Evolutionary conservation across 352 stramenopile genomes (phyloP), one percentile per base, ranked within the genome.

Genomic region (Pseudoperonospora humuli): DNA sequence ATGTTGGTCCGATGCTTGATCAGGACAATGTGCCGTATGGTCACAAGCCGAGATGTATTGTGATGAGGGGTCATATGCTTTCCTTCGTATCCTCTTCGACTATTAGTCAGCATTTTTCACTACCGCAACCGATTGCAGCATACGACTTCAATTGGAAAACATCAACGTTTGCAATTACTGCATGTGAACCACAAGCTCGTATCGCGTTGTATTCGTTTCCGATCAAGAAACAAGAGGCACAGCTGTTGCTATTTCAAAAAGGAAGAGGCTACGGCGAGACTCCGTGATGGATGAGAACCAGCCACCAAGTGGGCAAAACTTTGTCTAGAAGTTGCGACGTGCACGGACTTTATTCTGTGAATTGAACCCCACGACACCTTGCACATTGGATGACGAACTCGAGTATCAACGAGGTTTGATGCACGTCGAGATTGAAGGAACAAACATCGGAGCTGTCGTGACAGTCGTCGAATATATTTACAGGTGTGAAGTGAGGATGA

Each of bases 391-490:
- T 7, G 18, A 26, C n/a, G 10, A 27, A 11, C n/a, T 44, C 3
- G 44, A 48, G 14, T 24, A 44, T 3, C 24, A 49, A 14, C 18
- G 37, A 34, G 41, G 51, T 7, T 41, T 66, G 1, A 40, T 77
- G 41, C 64, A 78, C 15, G 62, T 85, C 5, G 51, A 78, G 47
- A 52, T 84, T 15, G 23, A 64, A 11, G 51, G 50, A 3, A 53
- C 67, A 1, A 62, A 52, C 15, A 36, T 73, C n/a, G 61, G 47
- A 26, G 69, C 67, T 1, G 32, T 80, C 0, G 76, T 75, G n/a
- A 61, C 58, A 2, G 31, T 61, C 1, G 45, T 88, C 9, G 75
- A 88, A 47, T 88, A 76, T 35, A 45, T 82, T 17, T 79, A 84
- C 50, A 61, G 61, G 2, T 54, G 64, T 29, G 55, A 65, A 11